Conservation (phyloP, 495 filamentous ascomycete species). For the Daldinia concentrica region DNA sequence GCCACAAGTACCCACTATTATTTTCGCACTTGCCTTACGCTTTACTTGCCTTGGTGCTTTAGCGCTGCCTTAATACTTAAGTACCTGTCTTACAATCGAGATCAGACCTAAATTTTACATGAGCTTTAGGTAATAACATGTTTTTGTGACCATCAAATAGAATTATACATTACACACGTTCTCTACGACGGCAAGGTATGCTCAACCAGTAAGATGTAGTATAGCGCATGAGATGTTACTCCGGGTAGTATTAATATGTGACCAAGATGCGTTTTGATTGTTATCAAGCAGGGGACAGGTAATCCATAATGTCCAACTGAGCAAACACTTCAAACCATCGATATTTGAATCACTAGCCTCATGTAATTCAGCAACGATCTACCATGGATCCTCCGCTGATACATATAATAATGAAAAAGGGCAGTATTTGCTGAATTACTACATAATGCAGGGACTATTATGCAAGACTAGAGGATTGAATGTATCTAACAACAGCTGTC, state of each 20-base stretch:
- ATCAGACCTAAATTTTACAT: neutral
- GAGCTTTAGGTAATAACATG: neutral
- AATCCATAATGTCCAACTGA: neutral
- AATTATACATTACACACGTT: neutral
- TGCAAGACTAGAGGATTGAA: neutral
- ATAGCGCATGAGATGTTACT: neutral
- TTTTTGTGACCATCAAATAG: neutral
- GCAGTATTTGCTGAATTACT: neutral
- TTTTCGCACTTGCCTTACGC: neutral
- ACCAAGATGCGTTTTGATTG: neutral
- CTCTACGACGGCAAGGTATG: neutral
- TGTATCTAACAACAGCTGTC: neutral
- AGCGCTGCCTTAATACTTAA: neutral
- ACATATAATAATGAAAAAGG: neutral
- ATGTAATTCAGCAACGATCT: neutral
- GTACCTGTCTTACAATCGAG: neutral
- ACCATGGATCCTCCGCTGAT: neutral
- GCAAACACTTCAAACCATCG: neutral
- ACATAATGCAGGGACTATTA: neutral
- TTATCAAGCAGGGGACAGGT: neutral
- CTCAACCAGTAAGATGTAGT: neutral
- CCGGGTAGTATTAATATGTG: neutral
- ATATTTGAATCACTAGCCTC: neutral
- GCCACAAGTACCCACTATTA: constrained; percentile 12
- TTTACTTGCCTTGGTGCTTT: neutral